Evolutionary conservation across 805 yeast genomes (phyloP).

Genomic region (Nakazawaea wyomingensis): DNA sequence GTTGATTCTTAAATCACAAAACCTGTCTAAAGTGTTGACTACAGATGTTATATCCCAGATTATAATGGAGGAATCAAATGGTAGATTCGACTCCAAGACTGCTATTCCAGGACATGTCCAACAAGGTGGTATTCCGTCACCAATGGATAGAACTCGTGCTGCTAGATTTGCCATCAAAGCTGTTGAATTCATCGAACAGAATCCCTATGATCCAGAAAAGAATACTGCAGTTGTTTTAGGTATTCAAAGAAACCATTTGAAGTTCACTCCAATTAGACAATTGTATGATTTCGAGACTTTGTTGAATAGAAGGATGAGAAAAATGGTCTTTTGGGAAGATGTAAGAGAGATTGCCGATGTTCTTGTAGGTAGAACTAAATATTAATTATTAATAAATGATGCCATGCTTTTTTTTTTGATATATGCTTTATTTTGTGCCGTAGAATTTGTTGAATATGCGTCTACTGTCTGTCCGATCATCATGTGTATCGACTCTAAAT

Average conservation of each 20-base stretch:
- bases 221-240: conserved; percentile 79
- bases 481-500: no score
- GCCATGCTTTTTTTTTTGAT: neutral
- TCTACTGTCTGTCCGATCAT: no score
- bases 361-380: conserved; percentile 63
- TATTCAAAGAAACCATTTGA: conserved; percentile 69
- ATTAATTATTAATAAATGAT: neutral
- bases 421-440: neutral
- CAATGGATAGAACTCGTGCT: conserved; percentile 74
- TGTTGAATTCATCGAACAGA: conserved; percentile 59
- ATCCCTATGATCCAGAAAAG: conserved; percentile 8
- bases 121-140: conserved; percentile 75
- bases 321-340: conserved; percentile 75
- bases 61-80: conserved; percentile 55
- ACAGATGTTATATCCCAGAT: conserved; percentile 70
- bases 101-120: conserved; percentile 87
- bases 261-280: conserved; percentile 65
- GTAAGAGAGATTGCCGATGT: conserved; percentile 77
- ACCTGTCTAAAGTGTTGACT: conserved; percentile 62
- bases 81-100: conserved; percentile 69
- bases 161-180: conserved; percentile 68
- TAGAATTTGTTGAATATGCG: neutral
- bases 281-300: conserved; percentile 88
- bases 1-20: conserved; percentile 59
- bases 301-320: conserved; percentile 77